Conservation (phyloP, 2,329 filamentous ascomycete species). For the Ophiostoma novo-ulmi region DNA sequence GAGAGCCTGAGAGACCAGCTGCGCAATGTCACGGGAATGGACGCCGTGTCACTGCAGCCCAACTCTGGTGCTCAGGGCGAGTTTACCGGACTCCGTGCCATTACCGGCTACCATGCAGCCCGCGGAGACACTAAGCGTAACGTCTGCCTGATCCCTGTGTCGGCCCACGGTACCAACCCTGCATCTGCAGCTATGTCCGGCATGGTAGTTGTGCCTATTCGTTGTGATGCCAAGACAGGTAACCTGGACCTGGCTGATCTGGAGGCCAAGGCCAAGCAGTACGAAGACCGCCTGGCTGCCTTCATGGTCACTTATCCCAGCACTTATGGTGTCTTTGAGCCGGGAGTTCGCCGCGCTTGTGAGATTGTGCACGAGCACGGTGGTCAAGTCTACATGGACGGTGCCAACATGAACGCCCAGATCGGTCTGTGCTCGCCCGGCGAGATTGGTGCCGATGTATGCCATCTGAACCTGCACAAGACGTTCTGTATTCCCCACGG, state of each 20-base stretch:
- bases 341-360: conserved; percentile 78
- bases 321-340: conserved; percentile 93
- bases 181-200: conserved; percentile 93
- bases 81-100: conserved; percentile 82
- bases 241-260: conserved; percentile 86
- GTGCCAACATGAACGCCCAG: conserved; percentile 97
- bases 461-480: conserved; percentile 96
- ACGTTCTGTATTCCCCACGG: conserved; percentile 98
- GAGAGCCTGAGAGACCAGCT: conserved; percentile 69
- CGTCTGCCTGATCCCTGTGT: conserved; percentile 90
- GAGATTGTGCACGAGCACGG: conserved; percentile 80
- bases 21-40: conserved; percentile 79
- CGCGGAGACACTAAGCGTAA: conserved; percentile 68
- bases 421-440: conserved; percentile 93
- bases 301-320: conserved; percentile 98
- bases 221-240: conserved; percentile 80
- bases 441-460: conserved; percentile 92
- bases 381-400: conserved; percentile 97
- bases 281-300: conserved; percentile 77
- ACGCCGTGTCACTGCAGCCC: conserved; percentile 82
- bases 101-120: conserved; percentile 75
- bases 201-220: conserved; percentile 88
- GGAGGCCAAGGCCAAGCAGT: conserved; percentile 80
- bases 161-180: conserved; percentile 92
- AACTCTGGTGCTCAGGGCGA: conserved; percentile 96